Evolutionary conservation across 257 asterid genomes (phyloP).

Genomic region (Rhazya stricta): DNA sequence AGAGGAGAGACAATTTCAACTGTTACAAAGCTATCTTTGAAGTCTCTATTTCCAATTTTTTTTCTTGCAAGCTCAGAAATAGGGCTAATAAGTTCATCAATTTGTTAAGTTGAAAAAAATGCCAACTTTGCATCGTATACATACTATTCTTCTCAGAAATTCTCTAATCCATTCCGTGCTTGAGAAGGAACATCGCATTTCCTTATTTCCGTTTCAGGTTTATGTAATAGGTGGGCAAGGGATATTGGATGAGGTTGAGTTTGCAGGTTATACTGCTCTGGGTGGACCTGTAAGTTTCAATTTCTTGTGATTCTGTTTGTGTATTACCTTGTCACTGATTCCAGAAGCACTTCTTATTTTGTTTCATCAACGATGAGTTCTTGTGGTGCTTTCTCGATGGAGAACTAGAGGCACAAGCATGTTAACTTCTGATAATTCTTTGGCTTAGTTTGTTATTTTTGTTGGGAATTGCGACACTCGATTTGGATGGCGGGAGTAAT

Average conservation of each 20-base stretch:
- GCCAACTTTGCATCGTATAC: not conserved
- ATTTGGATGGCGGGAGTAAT: not conserved
- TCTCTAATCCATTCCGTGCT: not conserved
- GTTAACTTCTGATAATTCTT: not conserved
- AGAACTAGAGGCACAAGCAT: not conserved
- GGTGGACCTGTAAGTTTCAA: conserved; percentile 84
- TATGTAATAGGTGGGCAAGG: conserved; percentile 95
- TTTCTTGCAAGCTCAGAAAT: not conserved
- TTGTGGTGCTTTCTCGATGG: not conserved
- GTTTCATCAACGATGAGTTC: not conserved
- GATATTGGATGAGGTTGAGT: conserved; percentile 72
- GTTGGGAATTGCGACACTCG: not conserved
- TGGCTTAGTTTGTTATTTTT: not conserved
- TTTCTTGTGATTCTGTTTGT: conserved; percentile 1
- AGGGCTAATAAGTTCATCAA: not conserved
- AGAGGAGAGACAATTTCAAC: not conserved
- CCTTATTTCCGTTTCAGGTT: too few species aligned
- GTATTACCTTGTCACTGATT: not conserved
- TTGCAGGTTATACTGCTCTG: conserved; percentile 67
- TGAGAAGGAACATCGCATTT: not conserved
- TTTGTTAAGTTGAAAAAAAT: not conserved
- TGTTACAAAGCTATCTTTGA: not conserved
- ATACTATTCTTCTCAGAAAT: not conserved
- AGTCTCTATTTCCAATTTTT: not conserved
- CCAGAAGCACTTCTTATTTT: not conserved